These are phyloP conservation scores for Candida ponderosae DNA, from an alignment of 805 yeast species.

Conservation along the genomic window DNA sequence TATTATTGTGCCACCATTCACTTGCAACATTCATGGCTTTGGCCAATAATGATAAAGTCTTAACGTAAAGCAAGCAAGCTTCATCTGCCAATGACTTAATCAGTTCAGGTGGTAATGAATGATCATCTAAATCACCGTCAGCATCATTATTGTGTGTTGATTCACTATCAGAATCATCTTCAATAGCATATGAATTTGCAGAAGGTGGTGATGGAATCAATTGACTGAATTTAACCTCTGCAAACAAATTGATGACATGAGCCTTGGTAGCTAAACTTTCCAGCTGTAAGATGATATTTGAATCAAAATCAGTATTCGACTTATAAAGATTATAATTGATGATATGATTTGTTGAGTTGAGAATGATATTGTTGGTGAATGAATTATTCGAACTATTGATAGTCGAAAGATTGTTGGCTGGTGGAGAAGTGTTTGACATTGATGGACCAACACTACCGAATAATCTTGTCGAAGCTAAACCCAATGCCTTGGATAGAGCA, in stretches of 20 bases:
- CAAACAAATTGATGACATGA: slow-evolving; percentile 80
- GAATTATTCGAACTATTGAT: slow-evolving; percentile 15
- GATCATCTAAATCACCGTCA: slow-evolving; percentile 1
- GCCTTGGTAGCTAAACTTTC: slow-evolving; percentile 84
- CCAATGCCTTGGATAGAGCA: slow-evolving; percentile 82
- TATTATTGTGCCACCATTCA: slow-evolving; percentile 75
- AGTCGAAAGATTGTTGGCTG: slow-evolving; percentile 8
- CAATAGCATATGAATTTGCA: slow-evolving; percentile 25
- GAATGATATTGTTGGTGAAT: slow-evolving; percentile 10
- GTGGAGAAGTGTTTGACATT: slow-evolving; percentile 19
- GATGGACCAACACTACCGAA: slow-evolving; percentile 44
- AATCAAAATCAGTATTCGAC: slow-evolving; percentile 16
- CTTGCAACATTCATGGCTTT: slow-evolving; percentile 82
- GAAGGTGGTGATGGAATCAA: slow-evolving; percentile 61
- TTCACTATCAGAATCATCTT: slow-evolving; percentile 24
- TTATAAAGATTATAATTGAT: slow-evolving; percentile 5
- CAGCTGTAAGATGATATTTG: slow-evolving; percentile 36
- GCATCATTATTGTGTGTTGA: slow-evolving; percentile 5
- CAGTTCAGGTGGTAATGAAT: slow-evolving; percentile 47
- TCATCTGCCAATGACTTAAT: slow-evolving; percentile 65
- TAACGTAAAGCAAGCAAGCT: slow-evolving; percentile 78
- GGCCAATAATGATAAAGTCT: slow-evolving; percentile 74
- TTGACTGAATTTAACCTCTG: slow-evolving; percentile 86
- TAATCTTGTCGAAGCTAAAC: slow-evolving; percentile 78
- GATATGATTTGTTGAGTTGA: slow-evolving; percentile 12